Evolutionary conservation across 179 eudicot genomes (phyloP).

Genomic region (Pouteria campechiana): DNA sequence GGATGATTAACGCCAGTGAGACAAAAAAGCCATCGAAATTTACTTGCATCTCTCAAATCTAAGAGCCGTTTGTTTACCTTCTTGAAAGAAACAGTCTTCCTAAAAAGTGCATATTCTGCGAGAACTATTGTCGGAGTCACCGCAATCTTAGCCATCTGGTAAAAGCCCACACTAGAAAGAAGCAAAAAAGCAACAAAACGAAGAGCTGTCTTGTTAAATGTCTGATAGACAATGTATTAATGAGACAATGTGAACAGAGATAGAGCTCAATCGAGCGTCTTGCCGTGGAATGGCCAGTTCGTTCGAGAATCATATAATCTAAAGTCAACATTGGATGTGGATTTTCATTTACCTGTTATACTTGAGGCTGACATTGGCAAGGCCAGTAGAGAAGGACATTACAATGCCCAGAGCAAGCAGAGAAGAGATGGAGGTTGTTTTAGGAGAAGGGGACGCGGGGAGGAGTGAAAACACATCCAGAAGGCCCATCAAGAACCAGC

Average conservation of each 20-base stretch:
- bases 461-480: conserved; percentile 59
- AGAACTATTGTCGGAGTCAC: conserved; percentile 89
- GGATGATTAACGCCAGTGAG: too few relatives aligned
- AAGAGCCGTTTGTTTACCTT: conserved; percentile 37
- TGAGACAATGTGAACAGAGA: too few relatives aligned
- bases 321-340: neutral
- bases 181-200: too few relatives aligned
- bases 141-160: conserved; percentile 98
- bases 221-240: too few relatives aligned
- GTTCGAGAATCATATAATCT: too few relatives aligned
- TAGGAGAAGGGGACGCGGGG: conserved; percentile 57
- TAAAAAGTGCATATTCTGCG: conserved; percentile 58
- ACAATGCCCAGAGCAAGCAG: conserved; percentile 73
- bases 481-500: conserved; percentile 82
- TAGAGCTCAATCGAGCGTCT: too few relatives aligned
- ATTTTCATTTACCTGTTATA: conserved; percentile 91
- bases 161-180: conserved; percentile 76
- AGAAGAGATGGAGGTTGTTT: conserved; percentile 59
- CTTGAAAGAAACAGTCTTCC: conserved; percentile 48
- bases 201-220: too few relatives aligned
- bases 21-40: too few relatives aligned
- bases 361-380: conserved; percentile 92
- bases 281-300: too few relatives aligned
- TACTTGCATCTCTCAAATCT: too few relatives aligned
- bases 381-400: conserved; percentile 91